Base-by-base conservation (phyloP, 2,329 filamentous ascomycete species). In the Aureobasidium sp. region DNA sequence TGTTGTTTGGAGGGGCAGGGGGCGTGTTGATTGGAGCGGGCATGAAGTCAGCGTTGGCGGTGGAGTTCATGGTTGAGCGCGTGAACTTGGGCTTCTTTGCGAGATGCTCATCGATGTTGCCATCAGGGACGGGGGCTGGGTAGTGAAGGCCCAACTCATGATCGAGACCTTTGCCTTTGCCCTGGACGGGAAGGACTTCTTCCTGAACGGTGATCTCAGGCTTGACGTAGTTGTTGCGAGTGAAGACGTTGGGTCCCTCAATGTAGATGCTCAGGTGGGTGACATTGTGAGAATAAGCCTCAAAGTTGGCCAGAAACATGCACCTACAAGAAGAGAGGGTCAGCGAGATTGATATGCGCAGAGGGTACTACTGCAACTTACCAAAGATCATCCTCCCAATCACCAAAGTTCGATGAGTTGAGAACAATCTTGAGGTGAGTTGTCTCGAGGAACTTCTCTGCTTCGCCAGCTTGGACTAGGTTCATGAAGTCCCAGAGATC, bases 201-300 rank as follows among this genome's bases (percentile, higher is more conserved):
- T 45, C 34, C 1, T 36, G 10, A 3, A 21, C 27, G n/a, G 10
- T 5, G 6, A 62, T 37, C 14, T 41, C 16, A 5, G 61, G 61
- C 41, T 59, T 62, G 39, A 51, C 39, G 30, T 54, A 62, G 41
- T 62, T 59, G 61, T 51, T 1, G 41, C 54, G 53, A 25, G 61
- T 62, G 48, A 62, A 62, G 21, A 59, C 11, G 2, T 14, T 25
- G 10, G 21, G 32, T n/a, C 61, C 61, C 16, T 27, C 27, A 41
- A 62, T 54, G 29, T n/a, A 9, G 25, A 62, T 59, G 3, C 37
- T 50, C 21, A 62, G 39, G 13, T 59, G 54, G 5, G n/a, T 25
- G 32, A 62, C 47, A 3, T 54, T 59, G 3, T 30, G n/a, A 5
- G 27, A 59, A 10, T 45, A 9, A n/a, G 39, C 39, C 3, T 29